Conservation (phyloP, 345 rosid species). For the Camelina neglecta region DNA sequence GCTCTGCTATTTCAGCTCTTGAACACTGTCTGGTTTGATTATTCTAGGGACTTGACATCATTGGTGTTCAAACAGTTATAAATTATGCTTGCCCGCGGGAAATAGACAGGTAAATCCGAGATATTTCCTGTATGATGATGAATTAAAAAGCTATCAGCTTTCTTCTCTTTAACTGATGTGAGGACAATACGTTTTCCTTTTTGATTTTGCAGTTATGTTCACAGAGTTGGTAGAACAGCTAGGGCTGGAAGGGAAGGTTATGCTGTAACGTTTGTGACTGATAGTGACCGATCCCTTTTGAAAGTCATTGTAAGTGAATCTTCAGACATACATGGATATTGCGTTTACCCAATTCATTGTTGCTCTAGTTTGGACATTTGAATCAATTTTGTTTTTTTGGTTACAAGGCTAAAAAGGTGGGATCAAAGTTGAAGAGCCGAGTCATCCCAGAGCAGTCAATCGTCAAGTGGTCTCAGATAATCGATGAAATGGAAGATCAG, state of each 20-base stretch:
- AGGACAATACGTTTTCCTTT: constrained; percentile 1
- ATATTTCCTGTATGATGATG: background rate
- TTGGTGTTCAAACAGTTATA: constrained; percentile 96
- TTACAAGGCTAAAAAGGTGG: constrained; percentile 77
- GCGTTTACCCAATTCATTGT: constrained; percentile 2
- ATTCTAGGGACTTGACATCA: constrained; percentile 87
- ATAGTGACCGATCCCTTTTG: constrained; percentile 86
- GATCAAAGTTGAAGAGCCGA: constrained; percentile 89
- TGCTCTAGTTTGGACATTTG: constrained; percentile 13
- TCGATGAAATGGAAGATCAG: constrained; percentile 87
- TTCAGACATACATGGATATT: constrained; percentile 25
- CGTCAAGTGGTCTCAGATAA: constrained; percentile 78
- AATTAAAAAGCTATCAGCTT: background rate
- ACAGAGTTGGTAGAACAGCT: constrained; percentile 97
- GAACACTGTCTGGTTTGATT: constrained; percentile 28
- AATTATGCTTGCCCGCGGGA: constrained; percentile 98
- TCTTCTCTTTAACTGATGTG: constrained; percentile 22
- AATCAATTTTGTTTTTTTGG: constrained; percentile 9
- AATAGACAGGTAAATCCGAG: constrained; percentile 64
- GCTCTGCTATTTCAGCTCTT: constrained; percentile 25
- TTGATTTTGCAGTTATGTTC: constrained; percentile 72
- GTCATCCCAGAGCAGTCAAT: constrained; percentile 87
- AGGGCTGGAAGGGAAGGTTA: constrained; percentile 99
- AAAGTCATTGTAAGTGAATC: constrained; percentile 81
- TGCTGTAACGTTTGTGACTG: constrained; percentile 94